phyloP scores from a whole-genome alignment of 192 early-diverging fungal species.

The Coemansia sp. region DNA sequence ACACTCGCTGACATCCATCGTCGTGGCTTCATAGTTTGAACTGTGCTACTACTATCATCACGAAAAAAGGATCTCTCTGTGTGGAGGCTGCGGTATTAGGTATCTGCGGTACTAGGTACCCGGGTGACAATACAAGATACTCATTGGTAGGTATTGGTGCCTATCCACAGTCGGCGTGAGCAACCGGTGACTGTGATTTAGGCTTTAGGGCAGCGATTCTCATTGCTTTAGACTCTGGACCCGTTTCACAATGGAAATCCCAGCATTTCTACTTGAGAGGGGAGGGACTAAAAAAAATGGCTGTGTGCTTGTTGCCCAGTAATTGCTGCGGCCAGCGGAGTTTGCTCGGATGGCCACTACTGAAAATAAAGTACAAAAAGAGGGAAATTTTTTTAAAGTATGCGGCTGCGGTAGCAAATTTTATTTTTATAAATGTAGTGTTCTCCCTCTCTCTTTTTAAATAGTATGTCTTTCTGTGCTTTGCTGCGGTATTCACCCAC shows the following conservation, averaged over 20 bases:
- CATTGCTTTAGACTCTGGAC: background rate
- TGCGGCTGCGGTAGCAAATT: background rate
- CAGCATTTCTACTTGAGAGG: background rate
- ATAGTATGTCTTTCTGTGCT: background rate
- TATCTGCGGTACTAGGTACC: background rate
- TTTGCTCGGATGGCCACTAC: background rate
- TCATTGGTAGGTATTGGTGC: background rate
- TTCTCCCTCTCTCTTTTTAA: background rate
- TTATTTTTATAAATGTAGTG: background rate
- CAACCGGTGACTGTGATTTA: background rate
- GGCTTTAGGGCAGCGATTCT: background rate
- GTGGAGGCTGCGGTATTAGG: background rate
- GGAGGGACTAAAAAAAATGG: background rate
- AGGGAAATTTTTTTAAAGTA: background rate
- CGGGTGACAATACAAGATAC: background rate
- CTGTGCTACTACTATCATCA: background rate
- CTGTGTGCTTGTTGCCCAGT: background rate
- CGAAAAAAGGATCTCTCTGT: background rate
- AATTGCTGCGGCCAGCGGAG: constrained; percentile 1
- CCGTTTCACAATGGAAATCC: background rate
- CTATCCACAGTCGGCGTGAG: background rate
- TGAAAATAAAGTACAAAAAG: background rate
- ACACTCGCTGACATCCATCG: background rate
- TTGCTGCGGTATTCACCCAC: constrained; percentile 3
- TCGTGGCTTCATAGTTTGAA: background rate